Conservation (phyloP, 257 asterid species). For the Leonotis leonurus region DNA sequence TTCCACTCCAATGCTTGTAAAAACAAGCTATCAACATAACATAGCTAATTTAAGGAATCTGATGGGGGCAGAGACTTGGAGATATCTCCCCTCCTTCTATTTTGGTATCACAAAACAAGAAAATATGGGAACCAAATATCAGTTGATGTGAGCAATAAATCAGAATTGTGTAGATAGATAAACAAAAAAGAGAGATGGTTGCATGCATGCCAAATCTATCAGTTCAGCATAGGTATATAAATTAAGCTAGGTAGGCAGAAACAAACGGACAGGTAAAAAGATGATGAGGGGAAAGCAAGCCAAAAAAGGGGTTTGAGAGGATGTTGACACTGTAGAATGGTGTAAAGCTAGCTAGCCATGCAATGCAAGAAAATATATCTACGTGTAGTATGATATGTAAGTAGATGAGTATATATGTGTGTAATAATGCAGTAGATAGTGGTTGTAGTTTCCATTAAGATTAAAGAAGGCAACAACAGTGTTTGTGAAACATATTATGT, state of each 20-base stretch:
- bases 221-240: slow-evolving; percentile 4
- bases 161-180: slow-evolving; percentile 13
- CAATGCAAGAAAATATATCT: too few species aligned
- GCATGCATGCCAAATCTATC: slow-evolving; percentile 43
- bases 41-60: slow-evolving; percentile 20
- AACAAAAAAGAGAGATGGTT: slow-evolving; percentile 17
- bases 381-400: too few species aligned
- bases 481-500: slow-evolving; percentile 42
- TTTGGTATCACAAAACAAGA: slow-evolving; percentile 26
- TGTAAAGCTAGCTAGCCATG: too few species aligned
- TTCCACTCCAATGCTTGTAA: background rate
- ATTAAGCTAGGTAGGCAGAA: background rate
- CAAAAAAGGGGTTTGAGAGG: slow-evolving; percentile 37
- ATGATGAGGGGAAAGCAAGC: slow-evolving; percentile 8
- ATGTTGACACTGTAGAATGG: slow-evolving; percentile 45
- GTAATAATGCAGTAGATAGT: background rate
- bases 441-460: slow-evolving; percentile 16
- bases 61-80: slow-evolving; percentile 25
- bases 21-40: slow-evolving; percentile 7
- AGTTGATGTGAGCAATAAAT: slow-evolving; percentile 26
- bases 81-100: slow-evolving; percentile 28
- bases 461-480: slow-evolving; percentile 37
- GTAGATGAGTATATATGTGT: background rate
- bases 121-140: slow-evolving; percentile 17
- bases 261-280: slow-evolving; percentile 7